These are phyloP conservation scores for Fusarium incarnatum DNA, from an alignment of 2,329 filamentous ascomycete species.

Conservation along the genomic window DNA sequence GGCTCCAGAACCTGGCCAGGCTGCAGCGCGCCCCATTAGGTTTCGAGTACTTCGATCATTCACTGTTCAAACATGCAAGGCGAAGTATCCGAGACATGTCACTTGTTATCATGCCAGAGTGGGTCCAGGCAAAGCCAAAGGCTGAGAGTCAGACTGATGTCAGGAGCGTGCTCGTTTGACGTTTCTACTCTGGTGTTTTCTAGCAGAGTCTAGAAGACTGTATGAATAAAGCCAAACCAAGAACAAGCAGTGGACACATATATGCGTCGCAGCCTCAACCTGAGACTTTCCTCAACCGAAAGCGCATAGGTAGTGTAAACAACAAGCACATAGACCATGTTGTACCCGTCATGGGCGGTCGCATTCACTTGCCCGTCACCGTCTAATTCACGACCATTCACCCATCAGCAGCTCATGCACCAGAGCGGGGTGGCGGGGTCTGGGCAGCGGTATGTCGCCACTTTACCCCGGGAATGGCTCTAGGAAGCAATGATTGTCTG, in stretches of 20 bases:
- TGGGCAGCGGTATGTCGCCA: conserved; percentile 35
- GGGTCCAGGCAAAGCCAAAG: conserved; percentile 18
- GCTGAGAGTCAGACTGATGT: conserved; percentile 29
- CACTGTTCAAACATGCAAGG: background rate
- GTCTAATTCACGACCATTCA: conserved; percentile 24
- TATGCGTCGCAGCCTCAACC: background rate
- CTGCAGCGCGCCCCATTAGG: conserved; percentile 37
- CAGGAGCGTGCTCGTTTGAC: conserved; percentile 20
- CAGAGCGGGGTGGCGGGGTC: conserved; percentile 33
- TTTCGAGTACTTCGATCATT: conserved; percentile 36
- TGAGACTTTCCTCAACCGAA: background rate
- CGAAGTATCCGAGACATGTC: conserved; percentile 37
- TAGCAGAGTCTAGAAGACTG: conserved; percentile 21
- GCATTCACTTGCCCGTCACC: conserved; percentile 33
- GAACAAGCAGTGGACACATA: background rate
- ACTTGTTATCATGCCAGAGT: conserved; percentile 23
- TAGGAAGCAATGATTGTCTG: conserved; percentile 19
- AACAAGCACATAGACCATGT: background rate
- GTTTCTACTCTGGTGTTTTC: conserved; percentile 21
- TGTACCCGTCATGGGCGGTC: conserved; percentile 12
- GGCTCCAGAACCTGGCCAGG: conserved; percentile 54
- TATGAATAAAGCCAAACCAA: background rate
- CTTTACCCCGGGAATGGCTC: conserved; percentile 41
- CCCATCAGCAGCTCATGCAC: conserved; percentile 15
- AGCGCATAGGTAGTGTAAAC: background rate